Conservation (phyloP, 169 alveolate species). For the Eimeria necatrix region DNA sequence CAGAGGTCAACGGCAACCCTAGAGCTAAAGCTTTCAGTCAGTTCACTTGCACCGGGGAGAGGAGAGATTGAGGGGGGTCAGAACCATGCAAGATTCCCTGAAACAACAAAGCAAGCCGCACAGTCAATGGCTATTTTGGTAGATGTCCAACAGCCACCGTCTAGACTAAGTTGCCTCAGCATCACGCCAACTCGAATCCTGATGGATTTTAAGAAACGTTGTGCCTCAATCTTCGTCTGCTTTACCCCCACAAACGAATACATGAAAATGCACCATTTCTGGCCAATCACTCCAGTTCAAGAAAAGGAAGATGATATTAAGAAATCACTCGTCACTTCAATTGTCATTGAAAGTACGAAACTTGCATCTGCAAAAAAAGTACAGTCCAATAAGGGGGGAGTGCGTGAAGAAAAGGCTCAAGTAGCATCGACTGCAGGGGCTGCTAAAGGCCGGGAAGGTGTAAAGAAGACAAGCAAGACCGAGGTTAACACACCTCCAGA, state of each 20-base stretch:
- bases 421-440: slow-evolving; percentile 8
- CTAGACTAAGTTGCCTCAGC: slow-evolving; percentile 33
- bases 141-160: slow-evolving; percentile 62
- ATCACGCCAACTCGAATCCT: slow-evolving; percentile 31
- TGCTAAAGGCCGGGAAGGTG: slow-evolving; percentile 27
- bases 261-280: slow-evolving; percentile 22
- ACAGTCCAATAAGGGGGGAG: neutral
- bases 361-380: neutral
- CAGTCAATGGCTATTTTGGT: slow-evolving; percentile 50
- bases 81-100: neutral
- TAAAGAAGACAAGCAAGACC: neutral
- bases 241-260: slow-evolving; percentile 66
- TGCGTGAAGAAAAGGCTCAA: neutral
- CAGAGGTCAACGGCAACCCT: slow-evolving; percentile 59
- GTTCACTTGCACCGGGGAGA: neutral
- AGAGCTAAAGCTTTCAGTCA: slow-evolving; percentile 37
- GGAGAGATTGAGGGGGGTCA: slow-evolving; percentile 24
- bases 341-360: neutral
- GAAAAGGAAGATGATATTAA: neutral
- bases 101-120: neutral
- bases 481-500: neutral
- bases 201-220: slow-evolving; percentile 46
- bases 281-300: neutral
- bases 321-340: neutral
- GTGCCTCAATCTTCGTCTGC: slow-evolving; percentile 40